Conservation (phyloP, 768 basidiomycete species). For the Amanita pallidorosea region DNA sequence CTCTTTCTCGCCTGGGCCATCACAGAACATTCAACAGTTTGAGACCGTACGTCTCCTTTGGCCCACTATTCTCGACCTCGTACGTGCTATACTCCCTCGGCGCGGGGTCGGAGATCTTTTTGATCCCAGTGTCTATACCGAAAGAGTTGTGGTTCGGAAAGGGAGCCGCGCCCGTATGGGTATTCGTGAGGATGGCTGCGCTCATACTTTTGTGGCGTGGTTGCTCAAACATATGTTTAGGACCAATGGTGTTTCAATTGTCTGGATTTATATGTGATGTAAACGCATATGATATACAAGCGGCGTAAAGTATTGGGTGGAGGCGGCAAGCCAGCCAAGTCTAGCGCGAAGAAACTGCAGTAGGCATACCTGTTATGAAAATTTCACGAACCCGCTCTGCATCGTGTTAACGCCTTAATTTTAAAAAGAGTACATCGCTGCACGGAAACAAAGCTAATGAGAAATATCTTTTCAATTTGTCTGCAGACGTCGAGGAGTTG, state of each 20-base stretch:
- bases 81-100: conserved; percentile 88
- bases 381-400: no score
- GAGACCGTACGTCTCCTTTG: conserved; percentile 34
- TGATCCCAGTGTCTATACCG: conserved; percentile 72
- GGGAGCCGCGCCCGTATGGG: conserved; percentile 23
- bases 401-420: no score
- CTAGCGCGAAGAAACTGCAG: no score
- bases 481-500: no score
- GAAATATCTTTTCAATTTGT: no score
- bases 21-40: conserved; percentile 51
- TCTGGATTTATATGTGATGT: conserved; percentile 39
- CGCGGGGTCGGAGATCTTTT: conserved; percentile 81
- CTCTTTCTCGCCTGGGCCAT: conserved; percentile 83
- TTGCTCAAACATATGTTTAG: background rate
- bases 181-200: conserved; percentile 35
- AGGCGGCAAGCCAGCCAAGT: background rate
- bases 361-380: no score
- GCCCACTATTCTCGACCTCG: conserved; percentile 44
- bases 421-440: no score
- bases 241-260: no score
- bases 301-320: conserved; percentile 32
- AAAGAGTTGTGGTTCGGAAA: conserved; percentile 28
- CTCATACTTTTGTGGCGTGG: conserved; percentile 77
- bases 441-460: no score
- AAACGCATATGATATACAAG: conserved; percentile 44